These are phyloP conservation scores for Pelargonium cotyledonis DNA, from an alignment of 441 rosid species.

Conservation along the genomic window DNA sequence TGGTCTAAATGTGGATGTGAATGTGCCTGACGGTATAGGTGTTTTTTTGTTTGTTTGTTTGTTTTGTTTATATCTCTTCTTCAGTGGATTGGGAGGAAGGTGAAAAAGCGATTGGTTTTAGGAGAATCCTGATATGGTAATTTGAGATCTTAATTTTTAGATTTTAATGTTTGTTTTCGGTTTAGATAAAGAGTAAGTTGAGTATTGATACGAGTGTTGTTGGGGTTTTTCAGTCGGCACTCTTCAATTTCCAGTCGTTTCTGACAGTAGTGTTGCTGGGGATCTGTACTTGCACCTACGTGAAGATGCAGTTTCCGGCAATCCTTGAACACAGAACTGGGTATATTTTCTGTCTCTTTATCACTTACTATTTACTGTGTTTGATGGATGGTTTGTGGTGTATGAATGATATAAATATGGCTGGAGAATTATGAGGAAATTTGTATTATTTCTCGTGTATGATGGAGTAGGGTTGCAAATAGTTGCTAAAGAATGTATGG, in stretches of 20 bases:
- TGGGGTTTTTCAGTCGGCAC: slow-evolving; percentile 57
- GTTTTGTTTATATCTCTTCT: not conserved
- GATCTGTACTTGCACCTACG: slow-evolving; percentile 82
- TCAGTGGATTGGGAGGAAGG: not conserved
- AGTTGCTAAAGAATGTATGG: not conserved
- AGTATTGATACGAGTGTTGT: not conserved
- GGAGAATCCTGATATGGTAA: slow-evolving; percentile 3
- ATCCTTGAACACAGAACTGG: slow-evolving; percentile 86
- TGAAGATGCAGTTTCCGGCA: slow-evolving; percentile 96
- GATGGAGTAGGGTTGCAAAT: not conserved
- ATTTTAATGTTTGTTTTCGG: not conserved
- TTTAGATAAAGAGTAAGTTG: not conserved
- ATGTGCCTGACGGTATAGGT: not conserved
- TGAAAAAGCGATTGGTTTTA: not conserved
- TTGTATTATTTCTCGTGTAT: not conserved
- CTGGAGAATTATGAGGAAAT: not conserved
- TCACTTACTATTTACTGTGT: not conserved
- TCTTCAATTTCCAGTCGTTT: slow-evolving; percentile 90
- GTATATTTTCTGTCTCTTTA: slow-evolving; percentile 27
- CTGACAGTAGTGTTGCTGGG: slow-evolving; percentile 82
- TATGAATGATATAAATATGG: not conserved
- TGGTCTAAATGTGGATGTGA: not conserved
- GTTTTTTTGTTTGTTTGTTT: not conserved
- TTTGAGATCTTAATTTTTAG: not conserved
- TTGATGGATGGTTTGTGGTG: not conserved